Evolutionary conservation across 257 asterid species (phyloP).

Genomic region (Fraxinus cuspidata): DNA sequence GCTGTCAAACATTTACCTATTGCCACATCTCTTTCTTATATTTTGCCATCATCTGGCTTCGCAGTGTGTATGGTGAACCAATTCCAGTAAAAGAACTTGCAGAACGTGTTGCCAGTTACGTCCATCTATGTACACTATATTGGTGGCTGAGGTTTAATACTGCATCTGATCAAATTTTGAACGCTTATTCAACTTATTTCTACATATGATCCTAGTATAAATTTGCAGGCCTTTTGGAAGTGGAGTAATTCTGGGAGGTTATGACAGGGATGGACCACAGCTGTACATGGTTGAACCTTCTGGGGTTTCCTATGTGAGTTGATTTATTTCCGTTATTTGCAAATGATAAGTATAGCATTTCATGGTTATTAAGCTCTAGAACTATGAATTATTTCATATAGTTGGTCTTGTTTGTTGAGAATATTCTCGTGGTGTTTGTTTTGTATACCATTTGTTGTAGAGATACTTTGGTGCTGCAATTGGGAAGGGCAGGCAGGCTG

Average conservation of each 20-base stretch:
- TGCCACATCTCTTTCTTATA: neutral
- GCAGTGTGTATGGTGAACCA: conserved; percentile 78
- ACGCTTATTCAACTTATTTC: conserved; percentile 3
- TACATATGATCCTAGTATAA: conserved; percentile 23
- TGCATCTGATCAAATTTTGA: conserved; percentile 2
- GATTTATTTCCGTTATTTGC: neutral
- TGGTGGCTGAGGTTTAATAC: conserved; percentile 93
- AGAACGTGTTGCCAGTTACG: conserved; percentile 90
- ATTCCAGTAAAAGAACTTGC: conserved; percentile 92
- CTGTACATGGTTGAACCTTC: conserved; percentile 89
- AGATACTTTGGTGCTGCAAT: conserved; percentile 94
- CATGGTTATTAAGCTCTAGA: neutral
- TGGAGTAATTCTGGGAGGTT: conserved; percentile 91
- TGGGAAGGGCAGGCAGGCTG: conserved; percentile 97
- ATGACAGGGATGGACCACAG: conserved; percentile 94
- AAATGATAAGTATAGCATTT: conserved; percentile 12
- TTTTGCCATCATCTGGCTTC: conserved; percentile 16
- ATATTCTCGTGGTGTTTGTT: conserved; percentile 10
- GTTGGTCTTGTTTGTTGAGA: neutral
- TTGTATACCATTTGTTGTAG: conserved; percentile 36
- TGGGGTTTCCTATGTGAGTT: conserved; percentile 80
- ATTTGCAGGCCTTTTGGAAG: conserved; percentile 82
- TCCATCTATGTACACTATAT: conserved; percentile 88
- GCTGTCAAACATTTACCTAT: neutral
- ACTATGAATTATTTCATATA: neutral